Percentiles rank a stretch among this genome's conserved stretches.
These are phyloP conservation scores for Phellinidium pouzarii DNA, from an alignment of 1,284 basidiomycete genomes.

Conservation along the genomic window DNA sequence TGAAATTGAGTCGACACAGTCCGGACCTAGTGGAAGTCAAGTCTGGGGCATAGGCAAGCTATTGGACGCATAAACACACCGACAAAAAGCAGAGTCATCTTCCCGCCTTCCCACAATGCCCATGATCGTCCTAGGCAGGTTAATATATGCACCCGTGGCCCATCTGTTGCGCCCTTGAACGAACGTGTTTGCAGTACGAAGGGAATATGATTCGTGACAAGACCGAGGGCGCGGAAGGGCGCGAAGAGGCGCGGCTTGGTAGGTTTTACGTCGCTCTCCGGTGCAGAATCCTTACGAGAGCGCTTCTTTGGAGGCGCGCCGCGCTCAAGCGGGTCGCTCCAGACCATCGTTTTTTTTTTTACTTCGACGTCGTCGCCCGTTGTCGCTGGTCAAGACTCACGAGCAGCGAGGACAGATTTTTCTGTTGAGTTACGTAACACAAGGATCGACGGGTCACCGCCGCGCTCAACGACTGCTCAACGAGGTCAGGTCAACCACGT, in stretches of 20 bases:
- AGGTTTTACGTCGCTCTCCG: neutral
- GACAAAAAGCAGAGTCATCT: slow-evolving; percentile 90
- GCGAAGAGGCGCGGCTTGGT: slow-evolving; percentile 68
- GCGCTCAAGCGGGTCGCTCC: slow-evolving; percentile 1
- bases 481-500: neutral
- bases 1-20: slow-evolving; percentile 67
- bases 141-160: slow-evolving; percentile 75
- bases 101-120: slow-evolving; percentile 95
- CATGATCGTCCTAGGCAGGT: slow-evolving; percentile 89
- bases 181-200: slow-evolving; percentile 86
- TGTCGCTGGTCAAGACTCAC: neutral
- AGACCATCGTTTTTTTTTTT: slow-evolving; percentile 3
- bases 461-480: neutral
- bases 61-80: slow-evolving; percentile 47
- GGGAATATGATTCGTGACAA: slow-evolving; percentile 88
- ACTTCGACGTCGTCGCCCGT: neutral
- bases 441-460: neutral
- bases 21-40: slow-evolving; percentile 53
- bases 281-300: slow-evolving; percentile 13
- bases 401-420: neutral
- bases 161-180: slow-evolving; percentile 80
- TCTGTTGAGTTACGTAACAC: neutral
- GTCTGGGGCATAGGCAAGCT: slow-evolving; percentile 2
- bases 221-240: slow-evolving; percentile 91
- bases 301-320: slow-evolving; percentile 24